A percentile compares a stretch with the other conserved stretches of the same genome.
phyloP scores from a whole-genome alignment of 441 rosid genomes.

The Euphorbia neoarborescens region DNA sequence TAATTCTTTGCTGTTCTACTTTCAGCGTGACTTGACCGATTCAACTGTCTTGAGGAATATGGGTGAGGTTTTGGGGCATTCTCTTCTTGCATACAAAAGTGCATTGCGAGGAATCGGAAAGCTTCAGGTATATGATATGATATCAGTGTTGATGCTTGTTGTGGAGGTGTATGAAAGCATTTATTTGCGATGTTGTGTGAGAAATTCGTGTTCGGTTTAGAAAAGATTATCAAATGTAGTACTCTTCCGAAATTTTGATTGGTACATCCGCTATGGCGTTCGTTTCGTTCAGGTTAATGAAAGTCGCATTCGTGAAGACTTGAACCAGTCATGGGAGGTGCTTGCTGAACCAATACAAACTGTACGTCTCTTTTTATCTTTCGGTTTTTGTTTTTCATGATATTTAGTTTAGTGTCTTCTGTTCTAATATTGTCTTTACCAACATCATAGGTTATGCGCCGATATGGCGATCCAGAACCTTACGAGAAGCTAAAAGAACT shows the following conservation, averaged over 20 bases:
- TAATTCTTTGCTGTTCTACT: slow-evolving; percentile 11
- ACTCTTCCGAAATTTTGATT: not conserved
- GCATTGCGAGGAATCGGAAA: slow-evolving; percentile 68
- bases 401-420: too few relatives aligned
- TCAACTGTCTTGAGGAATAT: slow-evolving; percentile 88
- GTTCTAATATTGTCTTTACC: not conserved
- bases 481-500: slow-evolving; percentile 87
- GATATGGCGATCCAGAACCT: slow-evolving; percentile 86
- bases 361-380: slow-evolving; percentile 32
- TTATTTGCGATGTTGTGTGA: not conserved
- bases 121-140: slow-evolving; percentile 57
- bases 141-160: slow-evolving; percentile 3
- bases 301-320: slow-evolving; percentile 60
- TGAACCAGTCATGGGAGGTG: slow-evolving; percentile 84
- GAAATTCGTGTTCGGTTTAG: not conserved
- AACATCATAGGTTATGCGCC: slow-evolving; percentile 65
- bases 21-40: slow-evolving; percentile 91
- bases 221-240: not conserved
- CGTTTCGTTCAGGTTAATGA: slow-evolving; percentile 52
- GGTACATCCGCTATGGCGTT: not conserved
- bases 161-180: not conserved
- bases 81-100: slow-evolving; percentile 87
- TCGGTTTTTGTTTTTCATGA: too few relatives aligned
- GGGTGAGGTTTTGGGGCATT: slow-evolving; percentile 89
- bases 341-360: slow-evolving; percentile 92